These are phyloP conservation scores for Spergularia bocconei DNA, from an alignment of 148 eudicot genomes.

Conservation along the genomic window DNA sequence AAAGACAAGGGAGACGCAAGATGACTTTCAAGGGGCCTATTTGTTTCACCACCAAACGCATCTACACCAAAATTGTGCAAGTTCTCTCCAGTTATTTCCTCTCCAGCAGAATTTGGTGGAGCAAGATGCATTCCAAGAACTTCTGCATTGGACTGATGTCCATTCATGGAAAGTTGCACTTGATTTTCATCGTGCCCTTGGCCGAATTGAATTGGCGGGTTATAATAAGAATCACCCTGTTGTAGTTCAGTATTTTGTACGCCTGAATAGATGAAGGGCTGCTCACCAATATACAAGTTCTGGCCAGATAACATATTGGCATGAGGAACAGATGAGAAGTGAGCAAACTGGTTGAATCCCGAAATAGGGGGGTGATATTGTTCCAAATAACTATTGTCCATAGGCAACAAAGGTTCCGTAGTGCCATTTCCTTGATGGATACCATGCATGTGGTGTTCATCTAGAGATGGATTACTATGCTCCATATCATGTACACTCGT, in stretches of 20 bases:
- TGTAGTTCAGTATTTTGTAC: slow-evolving; percentile 39
- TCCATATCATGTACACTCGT: slow-evolving; percentile 34
- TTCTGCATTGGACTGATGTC: slow-evolving; percentile 31
- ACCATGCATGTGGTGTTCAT: slow-evolving; percentile 24
- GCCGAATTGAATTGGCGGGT: slow-evolving; percentile 40
- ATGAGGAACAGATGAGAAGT: slow-evolving; percentile 34
- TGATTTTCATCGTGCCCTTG: slow-evolving; percentile 32
- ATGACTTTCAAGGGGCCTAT: slow-evolving; percentile 40
- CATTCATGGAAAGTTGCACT: slow-evolving; percentile 29
- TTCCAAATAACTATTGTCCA: slow-evolving; percentile 29
- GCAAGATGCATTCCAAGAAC: slow-evolving; percentile 38
- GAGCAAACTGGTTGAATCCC: slow-evolving; percentile 32
- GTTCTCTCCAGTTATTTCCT: slow-evolving; percentile 39
- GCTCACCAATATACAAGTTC: slow-evolving; percentile 25
- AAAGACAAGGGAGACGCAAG: slow-evolving; percentile 56
- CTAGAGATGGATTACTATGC: slow-evolving; percentile 30
- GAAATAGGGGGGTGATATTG: slow-evolving; percentile 39
- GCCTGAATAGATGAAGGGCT: slow-evolving; percentile 32
- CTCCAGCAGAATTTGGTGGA: slow-evolving; percentile 25
- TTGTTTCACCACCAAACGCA: slow-evolving; percentile 39
- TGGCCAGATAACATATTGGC: slow-evolving; percentile 33
- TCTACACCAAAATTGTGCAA: slow-evolving; percentile 38
- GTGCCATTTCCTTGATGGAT: slow-evolving; percentile 35
- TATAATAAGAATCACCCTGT: slow-evolving; percentile 36
- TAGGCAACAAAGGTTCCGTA: slow-evolving; percentile 31